A percentile compares a stretch with the other conserved stretches of the same genome.
phyloP scores from a whole-genome alignment of 2,329 filamentous ascomycete species.

The Dothideomycetes sp. region DNA sequence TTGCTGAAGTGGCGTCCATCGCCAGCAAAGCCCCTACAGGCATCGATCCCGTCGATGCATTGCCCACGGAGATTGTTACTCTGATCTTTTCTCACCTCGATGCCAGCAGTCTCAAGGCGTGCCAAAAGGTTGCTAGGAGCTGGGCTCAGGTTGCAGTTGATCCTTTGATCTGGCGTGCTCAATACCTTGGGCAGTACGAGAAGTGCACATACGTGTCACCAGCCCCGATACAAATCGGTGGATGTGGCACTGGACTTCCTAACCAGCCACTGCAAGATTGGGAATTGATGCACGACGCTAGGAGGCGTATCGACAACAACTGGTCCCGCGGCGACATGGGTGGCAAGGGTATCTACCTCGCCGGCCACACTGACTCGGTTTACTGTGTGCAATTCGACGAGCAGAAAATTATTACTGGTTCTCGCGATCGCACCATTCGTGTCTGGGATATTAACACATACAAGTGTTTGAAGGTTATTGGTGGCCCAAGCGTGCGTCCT shows the following conservation, averaged over 20 bases:
- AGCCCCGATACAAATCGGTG: slow-evolving; percentile 39
- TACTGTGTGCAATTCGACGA: slow-evolving; percentile 98
- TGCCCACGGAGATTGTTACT: slow-evolving; percentile 52
- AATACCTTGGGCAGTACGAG: slow-evolving; percentile 50
- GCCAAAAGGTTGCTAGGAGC: slow-evolving; percentile 46
- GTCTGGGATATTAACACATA: slow-evolving; percentile 92
- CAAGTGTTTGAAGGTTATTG: slow-evolving; percentile 77
- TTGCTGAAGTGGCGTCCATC: slow-evolving; percentile 6
- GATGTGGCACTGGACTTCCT: slow-evolving; percentile 41
- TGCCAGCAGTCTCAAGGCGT: slow-evolving; percentile 44
- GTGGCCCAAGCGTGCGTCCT: slow-evolving; percentile 57
- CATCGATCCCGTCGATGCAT: slow-evolving; percentile 41
- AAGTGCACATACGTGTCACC: slow-evolving; percentile 37
- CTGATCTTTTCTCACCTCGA: slow-evolving; percentile 53
- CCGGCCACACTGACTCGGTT: slow-evolving; percentile 89
- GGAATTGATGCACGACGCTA: slow-evolving; percentile 74
- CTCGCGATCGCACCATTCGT: slow-evolving; percentile 87
- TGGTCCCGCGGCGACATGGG: slow-evolving; percentile 61
- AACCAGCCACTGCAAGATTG: slow-evolving; percentile 60
- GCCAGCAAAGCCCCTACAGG: not conserved
- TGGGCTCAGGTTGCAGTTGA: slow-evolving; percentile 50
- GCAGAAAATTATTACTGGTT: slow-evolving; percentile 94
- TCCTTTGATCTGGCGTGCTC: slow-evolving; percentile 51
- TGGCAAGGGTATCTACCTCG: slow-evolving; percentile 76
- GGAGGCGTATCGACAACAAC: slow-evolving; percentile 63